Evolutionary conservation across 345 rosid species (phyloP), one percentile per base, ranked within the genome.

Genomic region (Erodium maritimum): DNA sequence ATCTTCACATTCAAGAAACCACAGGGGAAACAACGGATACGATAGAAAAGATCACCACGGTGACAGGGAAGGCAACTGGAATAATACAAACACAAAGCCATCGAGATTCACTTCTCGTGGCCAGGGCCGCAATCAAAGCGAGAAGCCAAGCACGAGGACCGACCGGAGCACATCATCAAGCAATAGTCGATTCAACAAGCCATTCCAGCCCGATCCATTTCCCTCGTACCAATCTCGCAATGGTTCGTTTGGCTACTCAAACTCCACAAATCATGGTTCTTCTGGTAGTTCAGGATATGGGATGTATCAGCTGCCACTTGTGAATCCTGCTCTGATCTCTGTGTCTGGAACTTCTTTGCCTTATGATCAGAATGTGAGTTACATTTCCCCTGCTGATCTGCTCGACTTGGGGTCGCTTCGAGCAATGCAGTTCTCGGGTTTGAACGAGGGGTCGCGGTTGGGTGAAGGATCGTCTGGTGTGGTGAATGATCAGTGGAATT

Each of bases 51-150:
- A 85, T 57, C 82, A 85, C 62, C 81, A 80, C 57, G 71, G 77
- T 21, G 83, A 90, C 53, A 82, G 93, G 76, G 97, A 90, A 67
- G 85, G 84, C 57, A 88, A 69, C 69, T 87, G 95, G 99, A 83
- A 75, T 11, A 29, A 29, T 62, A 56, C 21, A 50, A 42, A 12
- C 48, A 56, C 87, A 54, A 93, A 84, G 81, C 59, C n/a, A n/a
- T n/a, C 82, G 17, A 77, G 90, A 53, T 75, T 76, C 65, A 62
- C 81, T 53, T 95, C 82, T 61, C 89, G 90, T 46, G 60, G 68
- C 70, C 80, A 80, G 62, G 75, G 58, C 58, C 96, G 79, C 62
- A 68, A 64, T 68, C 96, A 83, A 57, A 66, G 63, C 60, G 96
- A 85, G 54, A 93, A 80, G 69, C 67, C 82, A 56, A 77, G 54